These are phyloP conservation scores for Niveomyces coronatus DNA, from an alignment of 2,329 filamentous ascomycete genomes.

Conservation along the genomic window DNA sequence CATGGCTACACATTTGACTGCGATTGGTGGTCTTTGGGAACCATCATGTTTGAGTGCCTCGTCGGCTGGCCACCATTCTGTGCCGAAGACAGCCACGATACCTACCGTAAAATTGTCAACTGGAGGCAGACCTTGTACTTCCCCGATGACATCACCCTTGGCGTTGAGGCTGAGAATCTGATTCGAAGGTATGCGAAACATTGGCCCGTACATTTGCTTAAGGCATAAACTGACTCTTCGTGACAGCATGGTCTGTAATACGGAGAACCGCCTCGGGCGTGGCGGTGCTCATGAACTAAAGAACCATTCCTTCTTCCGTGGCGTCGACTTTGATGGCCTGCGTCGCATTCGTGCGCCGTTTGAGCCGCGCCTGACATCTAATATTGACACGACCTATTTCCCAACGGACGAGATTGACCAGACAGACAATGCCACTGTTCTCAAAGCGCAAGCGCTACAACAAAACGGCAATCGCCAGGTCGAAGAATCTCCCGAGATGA, in stretches of 20 bases:
- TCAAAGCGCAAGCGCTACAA: constrained; percentile 73
- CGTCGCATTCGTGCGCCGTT: constrained; percentile 92
- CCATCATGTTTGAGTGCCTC: constrained; percentile 99
- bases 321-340: constrained; percentile 88
- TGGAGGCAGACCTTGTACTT: constrained; percentile 95
- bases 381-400: constrained; percentile 97
- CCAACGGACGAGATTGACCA: constrained; percentile 97
- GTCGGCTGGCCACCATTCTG: constrained; percentile 99
- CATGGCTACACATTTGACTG: constrained; percentile 95
- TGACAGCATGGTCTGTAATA: constrained; percentile 82
- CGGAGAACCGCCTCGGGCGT: constrained; percentile 81
- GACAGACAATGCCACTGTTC: constrained; percentile 79
- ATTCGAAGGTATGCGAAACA: constrained; percentile 64
- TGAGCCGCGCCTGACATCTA: constrained; percentile 84
- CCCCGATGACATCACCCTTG: constrained; percentile 86
- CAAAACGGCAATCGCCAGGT: constrained; percentile 44
- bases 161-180: constrained; percentile 80
- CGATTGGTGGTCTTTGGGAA: constrained; percentile 98
- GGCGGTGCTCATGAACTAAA: constrained; percentile 88
- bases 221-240: constrained; percentile 10
- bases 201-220: neutral
- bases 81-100: constrained; percentile 93
- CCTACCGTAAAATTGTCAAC: constrained; percentile 98
- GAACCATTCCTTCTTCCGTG: constrained; percentile 88
- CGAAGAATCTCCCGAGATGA: constrained; percentile 87